phyloP scores from a whole-genome alignment of 2,329 filamentous ascomycete genomes.

The Fusarium clavum region DNA sequence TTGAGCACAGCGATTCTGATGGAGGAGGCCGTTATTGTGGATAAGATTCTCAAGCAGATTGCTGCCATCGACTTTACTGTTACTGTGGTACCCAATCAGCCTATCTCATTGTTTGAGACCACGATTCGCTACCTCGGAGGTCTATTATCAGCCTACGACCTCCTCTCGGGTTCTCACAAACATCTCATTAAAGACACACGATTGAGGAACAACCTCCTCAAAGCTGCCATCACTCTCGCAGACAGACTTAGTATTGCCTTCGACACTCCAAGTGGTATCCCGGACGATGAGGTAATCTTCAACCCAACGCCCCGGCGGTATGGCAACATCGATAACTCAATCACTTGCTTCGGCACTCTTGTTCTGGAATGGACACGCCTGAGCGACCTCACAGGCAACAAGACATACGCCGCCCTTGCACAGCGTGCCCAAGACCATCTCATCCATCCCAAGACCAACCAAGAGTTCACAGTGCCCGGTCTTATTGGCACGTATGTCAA shows the following conservation, averaged over 20 bases:
- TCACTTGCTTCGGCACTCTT: constrained; percentile 31
- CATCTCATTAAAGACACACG: constrained; percentile 2
- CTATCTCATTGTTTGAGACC: constrained; percentile 32
- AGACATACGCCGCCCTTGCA: constrained; percentile 24
- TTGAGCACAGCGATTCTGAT: constrained; percentile 39
- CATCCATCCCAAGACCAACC: constrained; percentile 24
- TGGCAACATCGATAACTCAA: constrained; percentile 37
- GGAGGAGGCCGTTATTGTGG: constrained; percentile 28
- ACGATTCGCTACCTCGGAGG: constrained; percentile 40
- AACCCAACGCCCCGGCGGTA: constrained; percentile 1
- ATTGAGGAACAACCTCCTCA: neutral
- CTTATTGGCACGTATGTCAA: constrained; percentile 25
- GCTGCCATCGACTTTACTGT: constrained; percentile 28
- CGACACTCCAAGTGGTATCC: constrained; percentile 35
- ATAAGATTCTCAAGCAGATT: constrained; percentile 33
- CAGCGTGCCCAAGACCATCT: constrained; percentile 31
- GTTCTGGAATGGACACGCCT: constrained; percentile 40
- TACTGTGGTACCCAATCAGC: constrained; percentile 6
- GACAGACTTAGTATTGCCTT: constrained; percentile 36
- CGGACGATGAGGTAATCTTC: constrained; percentile 38
- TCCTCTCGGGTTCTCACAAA: constrained; percentile 26
- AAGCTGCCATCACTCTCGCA: constrained; percentile 13
- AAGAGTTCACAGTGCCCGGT: constrained; percentile 18
- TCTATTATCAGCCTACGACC: constrained; percentile 32
- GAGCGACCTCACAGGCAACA: constrained; percentile 28